Evolutionary conservation across 768 basidiomycete genomes (phyloP), one percentile per base, ranked within the genome.

Genomic region (Mycena polygramma): DNA sequence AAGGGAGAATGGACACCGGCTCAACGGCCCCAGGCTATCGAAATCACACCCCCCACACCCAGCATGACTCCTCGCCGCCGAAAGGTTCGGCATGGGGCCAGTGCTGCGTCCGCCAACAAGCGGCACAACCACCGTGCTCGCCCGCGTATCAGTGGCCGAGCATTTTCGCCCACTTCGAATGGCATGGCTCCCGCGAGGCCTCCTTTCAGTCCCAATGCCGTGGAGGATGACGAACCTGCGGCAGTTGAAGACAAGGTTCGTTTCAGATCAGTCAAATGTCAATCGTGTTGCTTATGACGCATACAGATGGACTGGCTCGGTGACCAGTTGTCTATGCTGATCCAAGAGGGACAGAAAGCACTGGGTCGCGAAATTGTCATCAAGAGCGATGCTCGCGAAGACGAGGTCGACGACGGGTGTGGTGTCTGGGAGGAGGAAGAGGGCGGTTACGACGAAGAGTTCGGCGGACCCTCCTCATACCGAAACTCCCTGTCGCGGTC

Each of bases 281-380:
- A n/a, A 39, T 22, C 4, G 26, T 13, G 35, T 2, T 51, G 20
- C 36, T 70, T 4, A 70, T 26, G 14, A 45, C 39, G 2, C 7
- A 20, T 39, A 8, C 75, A 94, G 86, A 94, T 95, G 92, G 92
- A 94, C 73, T 94, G 92, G 92, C 92, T 95, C 68, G 91, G 92
- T 22, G 90, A 88, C 71, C 89, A 88, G 72, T 86, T 96, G 37
- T 79, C 88, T 35, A 81, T 81, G 69, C 87, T 95, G 59, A 95
- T 96, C 72, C 89, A 90, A 75, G 90, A 95, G 74, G 94, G 94
- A 19, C 90, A 92, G 76, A 89, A 87, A 54, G 94, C 94, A 0
- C 85, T 96, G 9, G 88, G 87, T 17, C 83, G 87, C n/a, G 93
- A 95, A 77, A 85, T 96, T 19, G 94, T 95, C 11, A 88, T 94